Conservation (phyloP, 2,329 filamentous ascomycete genomes). For the Chaetomium olivaceum region DNA sequence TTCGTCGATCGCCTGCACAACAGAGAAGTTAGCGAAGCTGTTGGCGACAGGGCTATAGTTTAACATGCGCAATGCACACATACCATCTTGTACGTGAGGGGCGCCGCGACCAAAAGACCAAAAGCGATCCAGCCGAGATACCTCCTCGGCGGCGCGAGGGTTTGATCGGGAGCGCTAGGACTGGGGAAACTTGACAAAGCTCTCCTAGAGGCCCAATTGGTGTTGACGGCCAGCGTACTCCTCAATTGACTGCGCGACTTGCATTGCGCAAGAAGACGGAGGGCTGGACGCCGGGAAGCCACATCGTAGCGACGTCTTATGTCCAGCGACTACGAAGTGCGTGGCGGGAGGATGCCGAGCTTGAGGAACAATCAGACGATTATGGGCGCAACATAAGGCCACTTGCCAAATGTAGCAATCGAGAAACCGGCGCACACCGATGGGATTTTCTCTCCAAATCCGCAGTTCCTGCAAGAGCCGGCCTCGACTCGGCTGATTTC, state of each 20-base stretch:
- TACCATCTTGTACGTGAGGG: conserved; percentile 62
- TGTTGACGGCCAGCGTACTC: not conserved
- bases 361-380: conserved; percentile 31
- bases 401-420: conserved; percentile 26
- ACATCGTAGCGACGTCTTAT: conserved; percentile 30
- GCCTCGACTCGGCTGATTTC: conserved; percentile 28
- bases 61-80: conserved; percentile 42
- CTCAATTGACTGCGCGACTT: conserved; percentile 29
- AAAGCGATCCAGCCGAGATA: conserved; percentile 40
- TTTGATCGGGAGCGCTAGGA: conserved; percentile 14
- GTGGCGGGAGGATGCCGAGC: conserved; percentile 13
- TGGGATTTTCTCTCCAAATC: not conserved
- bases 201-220: conserved; percentile 22
- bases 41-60: not conserved
- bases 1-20: conserved; percentile 44
- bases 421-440: conserved; percentile 25
- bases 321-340: conserved; percentile 11
- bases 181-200: conserved; percentile 25
- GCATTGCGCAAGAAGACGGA: conserved; percentile 33
- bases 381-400: conserved; percentile 32
- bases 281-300: conserved; percentile 29
- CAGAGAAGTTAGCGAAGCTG: conserved; percentile 17
- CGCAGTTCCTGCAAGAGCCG: not conserved
- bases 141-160: conserved; percentile 18
- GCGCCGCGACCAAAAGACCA: conserved; percentile 53